Conservation (phyloP, 1,284 basidiomycete species). For the Marasmius tenuissimus region DNA sequence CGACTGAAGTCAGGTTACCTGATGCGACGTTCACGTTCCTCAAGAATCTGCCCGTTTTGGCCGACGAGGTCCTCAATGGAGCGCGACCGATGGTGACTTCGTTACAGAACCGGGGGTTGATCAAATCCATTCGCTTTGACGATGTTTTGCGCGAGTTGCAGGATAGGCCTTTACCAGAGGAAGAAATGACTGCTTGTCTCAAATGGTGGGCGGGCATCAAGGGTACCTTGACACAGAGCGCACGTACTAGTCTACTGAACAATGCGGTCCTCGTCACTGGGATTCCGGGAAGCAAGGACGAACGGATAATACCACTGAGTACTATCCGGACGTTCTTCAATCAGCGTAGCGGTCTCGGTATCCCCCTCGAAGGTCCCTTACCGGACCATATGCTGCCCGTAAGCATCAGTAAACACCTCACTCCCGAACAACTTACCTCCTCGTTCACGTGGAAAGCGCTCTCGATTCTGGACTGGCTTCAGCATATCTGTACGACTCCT, state of each 20-base stretch:
- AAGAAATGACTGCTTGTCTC: conserved; percentile 82
- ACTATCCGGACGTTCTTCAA: conserved; percentile 78
- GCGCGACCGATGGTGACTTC: conserved; percentile 66
- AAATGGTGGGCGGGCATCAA: conserved; percentile 84
- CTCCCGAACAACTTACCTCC: conserved; percentile 51
- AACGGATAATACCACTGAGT: conserved; percentile 68
- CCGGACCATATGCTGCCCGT: conserved; percentile 80
- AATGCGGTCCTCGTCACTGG: conserved; percentile 62
- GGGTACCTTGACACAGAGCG: conserved; percentile 41
- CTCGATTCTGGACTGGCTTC: conserved; percentile 75
- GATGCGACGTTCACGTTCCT: conserved; percentile 81
- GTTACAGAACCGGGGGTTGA: conserved; percentile 66
- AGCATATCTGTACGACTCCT: conserved; percentile 58
- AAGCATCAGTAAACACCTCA: conserved; percentile 65
- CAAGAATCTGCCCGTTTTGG: conserved; percentile 78
- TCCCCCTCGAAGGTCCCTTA: conserved; percentile 83
- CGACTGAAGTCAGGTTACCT: conserved; percentile 76
- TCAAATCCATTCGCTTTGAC: conserved; percentile 82
- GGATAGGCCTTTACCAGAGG: conserved; percentile 67
- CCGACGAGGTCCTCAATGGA: conserved; percentile 63
- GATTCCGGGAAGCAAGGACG: conserved; percentile 35
- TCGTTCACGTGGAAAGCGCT: conserved; percentile 86
- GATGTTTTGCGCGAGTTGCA: conserved; percentile 87
- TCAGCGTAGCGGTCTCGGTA: conserved; percentile 53
- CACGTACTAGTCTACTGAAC: conserved; percentile 56